These are phyloP conservation scores for Azolla pinnata DNA, from an alignment of 75 land plant genomes.

Conservation along the genomic window DNA sequence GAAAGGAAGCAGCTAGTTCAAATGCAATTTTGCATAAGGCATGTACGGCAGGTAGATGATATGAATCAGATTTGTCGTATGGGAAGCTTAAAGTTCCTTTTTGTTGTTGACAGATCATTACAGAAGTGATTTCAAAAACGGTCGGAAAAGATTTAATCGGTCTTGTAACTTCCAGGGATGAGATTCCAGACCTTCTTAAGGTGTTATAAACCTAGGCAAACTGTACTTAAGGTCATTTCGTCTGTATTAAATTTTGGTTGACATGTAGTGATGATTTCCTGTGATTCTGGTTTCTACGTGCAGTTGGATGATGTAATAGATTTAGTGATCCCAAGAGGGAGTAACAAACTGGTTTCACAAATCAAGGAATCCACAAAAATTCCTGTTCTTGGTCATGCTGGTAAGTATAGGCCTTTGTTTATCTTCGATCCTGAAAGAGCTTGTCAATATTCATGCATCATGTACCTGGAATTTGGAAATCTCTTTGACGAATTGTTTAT, in stretches of 20 bases:
- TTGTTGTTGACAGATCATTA: constrained; percentile 64
- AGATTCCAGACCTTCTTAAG: constrained; percentile 90
- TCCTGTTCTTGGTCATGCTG: constrained; percentile 97
- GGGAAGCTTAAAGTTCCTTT: too few species aligned
- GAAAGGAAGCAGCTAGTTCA: constrained; percentile 85
- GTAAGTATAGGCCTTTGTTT: too few species aligned
- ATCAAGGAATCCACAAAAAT: constrained; percentile 88
- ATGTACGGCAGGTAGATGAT: too few species aligned
- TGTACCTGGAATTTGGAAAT: too few species aligned
- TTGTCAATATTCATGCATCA: too few species aligned
- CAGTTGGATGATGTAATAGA: constrained; percentile 99
- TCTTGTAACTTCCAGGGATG: constrained; percentile 85
- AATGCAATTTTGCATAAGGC: constrained; percentile 93
- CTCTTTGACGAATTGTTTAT: neutral
- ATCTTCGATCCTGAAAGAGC: too few species aligned
- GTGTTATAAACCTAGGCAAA: too few species aligned
- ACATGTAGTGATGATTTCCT: too few species aligned
- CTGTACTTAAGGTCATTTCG: too few species aligned
- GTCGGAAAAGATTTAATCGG: constrained; percentile 89
- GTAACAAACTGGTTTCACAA: constrained; percentile 84
- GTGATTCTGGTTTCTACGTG: too few species aligned
- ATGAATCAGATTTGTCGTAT: too few species aligned
- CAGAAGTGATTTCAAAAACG: constrained; percentile 59
- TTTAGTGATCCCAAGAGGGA: constrained; percentile 96
- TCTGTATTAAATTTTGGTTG: too few species aligned